phyloP scores from a whole-genome alignment of 148 eudicot genomes.

The Rhododendron williamsianum region DNA sequence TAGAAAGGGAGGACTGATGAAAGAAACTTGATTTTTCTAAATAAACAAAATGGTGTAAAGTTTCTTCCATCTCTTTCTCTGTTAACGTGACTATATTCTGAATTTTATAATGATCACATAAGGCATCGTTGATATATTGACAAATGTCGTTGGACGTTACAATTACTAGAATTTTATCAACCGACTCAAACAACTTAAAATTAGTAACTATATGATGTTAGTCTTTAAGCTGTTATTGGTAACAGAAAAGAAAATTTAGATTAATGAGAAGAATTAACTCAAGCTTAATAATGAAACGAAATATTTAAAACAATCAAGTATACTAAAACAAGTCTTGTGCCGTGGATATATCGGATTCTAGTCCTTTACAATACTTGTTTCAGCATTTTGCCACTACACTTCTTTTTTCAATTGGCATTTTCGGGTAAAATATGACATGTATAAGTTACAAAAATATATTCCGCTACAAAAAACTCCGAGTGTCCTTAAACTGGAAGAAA shows the following conservation, averaged over 20 bases:
- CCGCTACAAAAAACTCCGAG: no score
- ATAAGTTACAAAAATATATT: no score
- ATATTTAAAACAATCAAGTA: no score
- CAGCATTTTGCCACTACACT: not conserved
- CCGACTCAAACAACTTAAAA: not conserved
- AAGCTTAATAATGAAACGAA: not conserved
- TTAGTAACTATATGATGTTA: not conserved
- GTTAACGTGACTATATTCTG: no score
- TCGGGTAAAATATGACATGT: no score
- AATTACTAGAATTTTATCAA: not conserved
- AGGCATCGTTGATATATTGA: not conserved
- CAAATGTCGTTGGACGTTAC: not conserved
- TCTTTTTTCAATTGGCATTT: no score
- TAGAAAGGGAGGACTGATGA: not conserved
- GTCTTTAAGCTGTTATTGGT: not conserved
- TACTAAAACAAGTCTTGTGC: not conserved
- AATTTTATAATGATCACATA: not conserved
- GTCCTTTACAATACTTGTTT: not conserved
- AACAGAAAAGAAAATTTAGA: not conserved
- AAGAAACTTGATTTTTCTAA: not conserved
- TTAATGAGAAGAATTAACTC: not conserved
- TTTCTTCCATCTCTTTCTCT: not conserved
- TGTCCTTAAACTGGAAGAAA: no score
- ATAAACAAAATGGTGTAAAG: not conserved
- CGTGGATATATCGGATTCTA: not conserved